phyloP scores from a whole-genome alignment of 352 stramenopile genomes.

The Globisporangium cederbergense region DNA sequence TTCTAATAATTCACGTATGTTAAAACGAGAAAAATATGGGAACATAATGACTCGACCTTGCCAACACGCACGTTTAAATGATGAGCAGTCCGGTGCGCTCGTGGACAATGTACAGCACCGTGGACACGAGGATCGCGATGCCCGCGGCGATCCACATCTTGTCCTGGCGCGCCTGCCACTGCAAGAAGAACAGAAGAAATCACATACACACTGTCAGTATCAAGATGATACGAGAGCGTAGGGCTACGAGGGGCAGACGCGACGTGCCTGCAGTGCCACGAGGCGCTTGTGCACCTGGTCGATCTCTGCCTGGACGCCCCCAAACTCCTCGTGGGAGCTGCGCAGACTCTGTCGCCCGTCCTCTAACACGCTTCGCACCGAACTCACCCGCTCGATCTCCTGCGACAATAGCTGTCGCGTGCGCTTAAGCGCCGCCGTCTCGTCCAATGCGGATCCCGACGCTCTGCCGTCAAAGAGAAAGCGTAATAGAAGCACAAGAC shows the following conservation, averaged over 20 bases:
- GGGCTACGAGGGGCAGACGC: neutral
- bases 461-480: neutral
- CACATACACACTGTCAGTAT: neutral
- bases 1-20: constrained; percentile 2
- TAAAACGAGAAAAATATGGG: neutral
- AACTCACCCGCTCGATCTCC: constrained; percentile 66
- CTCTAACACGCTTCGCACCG: constrained; percentile 66
- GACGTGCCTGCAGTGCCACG: constrained; percentile 42
- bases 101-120: constrained; percentile 71
- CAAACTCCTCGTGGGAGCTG: constrained; percentile 63
- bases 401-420: constrained; percentile 68
- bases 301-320: constrained; percentile 54
- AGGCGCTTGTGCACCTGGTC: constrained; percentile 50
- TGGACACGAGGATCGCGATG: constrained; percentile 53
- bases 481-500: neutral
- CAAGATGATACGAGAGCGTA: no score
- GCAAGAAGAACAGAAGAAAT: constrained; percentile 1
- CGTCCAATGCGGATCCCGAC: constrained; percentile 42
- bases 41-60: neutral
- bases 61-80: constrained; percentile 28
- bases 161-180: constrained; percentile 78
- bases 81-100: constrained; percentile 68
- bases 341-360: constrained; percentile 52
- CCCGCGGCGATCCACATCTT: constrained; percentile 76
- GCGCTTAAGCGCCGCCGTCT: constrained; percentile 62